Conservation (phyloP, 768 basidiomycete genomes). For the Gyrodon lividus region DNA sequence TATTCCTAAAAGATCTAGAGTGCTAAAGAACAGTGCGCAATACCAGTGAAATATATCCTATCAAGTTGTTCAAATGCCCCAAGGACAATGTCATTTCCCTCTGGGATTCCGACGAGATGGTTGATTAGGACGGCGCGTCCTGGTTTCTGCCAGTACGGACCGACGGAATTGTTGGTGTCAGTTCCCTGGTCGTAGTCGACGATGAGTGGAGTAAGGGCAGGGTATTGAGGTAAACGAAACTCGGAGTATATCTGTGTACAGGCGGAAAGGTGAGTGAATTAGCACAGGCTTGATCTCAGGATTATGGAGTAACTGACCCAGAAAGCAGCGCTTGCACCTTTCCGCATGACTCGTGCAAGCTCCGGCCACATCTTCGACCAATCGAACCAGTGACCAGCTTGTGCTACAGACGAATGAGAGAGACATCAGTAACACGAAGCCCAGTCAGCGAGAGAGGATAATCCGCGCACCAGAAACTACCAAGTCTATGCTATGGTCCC, state of each 20-base stretch:
- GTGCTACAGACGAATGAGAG: slow-evolving; percentile 43
- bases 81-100: slow-evolving; percentile 40
- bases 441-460: background rate
- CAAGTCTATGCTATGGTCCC: slow-evolving; percentile 59
- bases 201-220: slow-evolving; percentile 58
- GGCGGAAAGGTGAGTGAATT: background rate
- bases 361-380: slow-evolving; percentile 72
- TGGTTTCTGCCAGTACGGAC: slow-evolving; percentile 75
- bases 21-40: slow-evolving; percentile 4
- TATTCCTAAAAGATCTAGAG: background rate
- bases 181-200: slow-evolving; percentile 57
- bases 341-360: slow-evolving; percentile 54
- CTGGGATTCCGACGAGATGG: slow-evolving; percentile 66
- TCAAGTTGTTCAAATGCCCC: slow-evolving; percentile 42
- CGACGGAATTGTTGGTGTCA: slow-evolving; percentile 51
- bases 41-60: slow-evolving; percentile 61
- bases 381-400: slow-evolving; percentile 83
- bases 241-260: slow-evolving; percentile 59
- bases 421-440: background rate
- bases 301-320: slow-evolving; percentile 49
- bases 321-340: slow-evolving; percentile 66
- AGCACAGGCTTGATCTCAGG: background rate
- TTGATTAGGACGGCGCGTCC: slow-evolving; percentile 72
- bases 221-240: slow-evolving; percentile 60
- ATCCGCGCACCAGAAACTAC: slow-evolving; percentile 56